phyloP scores from a whole-genome alignment of 148 eudicot species.

The Drosera capensis region DNA sequence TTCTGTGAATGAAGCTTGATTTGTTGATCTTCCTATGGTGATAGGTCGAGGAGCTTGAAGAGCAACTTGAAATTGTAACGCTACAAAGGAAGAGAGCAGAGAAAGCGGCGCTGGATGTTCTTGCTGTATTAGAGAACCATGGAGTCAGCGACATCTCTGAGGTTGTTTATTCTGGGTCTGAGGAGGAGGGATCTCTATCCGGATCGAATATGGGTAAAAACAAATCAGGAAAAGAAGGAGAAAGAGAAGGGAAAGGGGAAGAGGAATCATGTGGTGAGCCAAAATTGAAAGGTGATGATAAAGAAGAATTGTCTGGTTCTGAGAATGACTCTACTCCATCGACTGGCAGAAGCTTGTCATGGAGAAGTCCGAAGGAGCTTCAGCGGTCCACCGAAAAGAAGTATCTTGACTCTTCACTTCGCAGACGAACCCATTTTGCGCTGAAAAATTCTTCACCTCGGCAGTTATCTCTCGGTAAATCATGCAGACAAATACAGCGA shows the following conservation, averaged over 20 bases:
- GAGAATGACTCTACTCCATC: conserved; percentile 53
- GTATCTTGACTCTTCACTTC: conserved; percentile 21
- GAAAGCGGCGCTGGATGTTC: conserved; percentile 62
- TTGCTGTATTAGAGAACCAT: conserved; percentile 47
- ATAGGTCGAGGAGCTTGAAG: conserved; percentile 72
- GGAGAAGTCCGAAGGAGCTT: conserved; percentile 58
- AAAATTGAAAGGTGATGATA: conserved; percentile 15
- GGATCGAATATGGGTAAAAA: conserved; percentile 23
- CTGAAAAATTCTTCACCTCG: conserved; percentile 32
- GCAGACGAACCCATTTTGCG: conserved; percentile 28
- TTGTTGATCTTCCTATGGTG: conserved; percentile 2
- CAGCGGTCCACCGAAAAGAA: conserved; percentile 28
- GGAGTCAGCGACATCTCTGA: conserved; percentile 56
- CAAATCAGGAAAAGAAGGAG: too few relatives aligned
- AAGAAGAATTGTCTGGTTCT: conserved; percentile 40
- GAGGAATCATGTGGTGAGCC: conserved; percentile 15
- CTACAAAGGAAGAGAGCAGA: conserved; percentile 81
- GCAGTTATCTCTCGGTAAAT: conserved; percentile 51
- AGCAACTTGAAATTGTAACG: conserved; percentile 51
- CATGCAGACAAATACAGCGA: conserved; percentile 58
- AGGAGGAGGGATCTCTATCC: conserved; percentile 30
- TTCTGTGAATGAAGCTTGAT: too few relatives aligned
- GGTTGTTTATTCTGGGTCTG: conserved; percentile 43
- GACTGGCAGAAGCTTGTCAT: conserved; percentile 55
- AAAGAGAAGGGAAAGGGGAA: too few relatives aligned